These are phyloP conservation scores for Leptographium wingfieldii DNA, from an alignment of 2,329 filamentous ascomycete genomes.

Conservation along the genomic window DNA sequence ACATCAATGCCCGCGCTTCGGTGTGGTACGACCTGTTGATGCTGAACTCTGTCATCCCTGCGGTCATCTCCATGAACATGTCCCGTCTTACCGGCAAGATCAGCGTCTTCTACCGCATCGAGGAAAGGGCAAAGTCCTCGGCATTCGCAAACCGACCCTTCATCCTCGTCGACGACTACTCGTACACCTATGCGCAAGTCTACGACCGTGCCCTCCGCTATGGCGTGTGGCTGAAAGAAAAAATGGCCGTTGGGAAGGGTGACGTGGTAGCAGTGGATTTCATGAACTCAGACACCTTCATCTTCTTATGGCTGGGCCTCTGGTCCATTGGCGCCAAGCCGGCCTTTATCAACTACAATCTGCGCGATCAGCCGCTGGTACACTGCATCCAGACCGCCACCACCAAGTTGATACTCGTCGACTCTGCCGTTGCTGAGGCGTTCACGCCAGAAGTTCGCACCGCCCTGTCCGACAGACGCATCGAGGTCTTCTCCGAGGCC, in stretches of 20 bases:
- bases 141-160: slow-evolving; percentile 42
- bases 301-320: slow-evolving; percentile 64
- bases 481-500: slow-evolving; percentile 49
- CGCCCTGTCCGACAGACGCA: slow-evolving; percentile 36
- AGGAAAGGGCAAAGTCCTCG: slow-evolving; percentile 44
- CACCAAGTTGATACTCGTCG: slow-evolving; percentile 56
- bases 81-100: slow-evolving; percentile 46
- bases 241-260: slow-evolving; percentile 48
- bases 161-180: slow-evolving; percentile 54
- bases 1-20: slow-evolving; percentile 60
- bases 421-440: slow-evolving; percentile 42
- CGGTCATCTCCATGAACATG: slow-evolving; percentile 27
- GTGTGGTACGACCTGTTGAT: slow-evolving; percentile 54
- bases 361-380: slow-evolving; percentile 54
- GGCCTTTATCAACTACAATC: slow-evolving; percentile 81
- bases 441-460: slow-evolving; percentile 44
- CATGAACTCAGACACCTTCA: slow-evolving; percentile 66
- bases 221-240: slow-evolving; percentile 59
- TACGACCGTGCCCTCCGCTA: slow-evolving; percentile 62
- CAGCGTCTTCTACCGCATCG: slow-evolving; percentile 65
- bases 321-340: slow-evolving; percentile 77
- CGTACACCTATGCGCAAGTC: slow-evolving; percentile 62
- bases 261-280: slow-evolving; percentile 75
- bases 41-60: slow-evolving; percentile 39
- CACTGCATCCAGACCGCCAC: slow-evolving; percentile 64